Evolutionary conservation across 108 stramenopile genomes (phyloP).

Genomic region (Mediolabrus comicus): DNA sequence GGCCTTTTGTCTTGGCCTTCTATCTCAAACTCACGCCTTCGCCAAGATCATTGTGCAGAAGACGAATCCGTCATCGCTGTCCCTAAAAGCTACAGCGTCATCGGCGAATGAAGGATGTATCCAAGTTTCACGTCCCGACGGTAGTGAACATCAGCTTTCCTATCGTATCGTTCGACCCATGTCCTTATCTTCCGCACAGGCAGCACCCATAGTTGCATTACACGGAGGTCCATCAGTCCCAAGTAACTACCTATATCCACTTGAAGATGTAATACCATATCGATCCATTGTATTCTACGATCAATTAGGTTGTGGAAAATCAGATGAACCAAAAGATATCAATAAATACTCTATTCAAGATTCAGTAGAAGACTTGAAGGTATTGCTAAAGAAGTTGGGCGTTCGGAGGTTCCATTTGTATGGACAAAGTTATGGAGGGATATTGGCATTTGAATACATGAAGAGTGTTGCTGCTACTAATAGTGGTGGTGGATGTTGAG

Average conservation of each 20-base stretch:
- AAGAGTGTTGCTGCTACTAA: slow-evolving; percentile 26
- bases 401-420: slow-evolving; percentile 61
- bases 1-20: too few species aligned
- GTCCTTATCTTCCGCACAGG: slow-evolving; percentile 23
- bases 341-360: slow-evolving; percentile 45
- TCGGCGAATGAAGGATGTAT: slow-evolving; percentile 11
- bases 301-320: slow-evolving; percentile 69
- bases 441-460: slow-evolving; percentile 67
- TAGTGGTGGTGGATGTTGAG: neutral
- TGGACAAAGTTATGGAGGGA: slow-evolving; percentile 67
- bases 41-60: too few species aligned
- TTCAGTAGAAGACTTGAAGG: slow-evolving; percentile 51
- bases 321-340: slow-evolving; percentile 40
- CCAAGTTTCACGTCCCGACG: neutral
- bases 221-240: slow-evolving; percentile 77
- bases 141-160: slow-evolving; percentile 10
- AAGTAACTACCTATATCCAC: slow-evolving; percentile 59
- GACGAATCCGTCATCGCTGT: too few species aligned
- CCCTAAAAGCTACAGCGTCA: neutral
- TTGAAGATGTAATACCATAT: slow-evolving; percentile 52
- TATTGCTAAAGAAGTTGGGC: slow-evolving; percentile 44
- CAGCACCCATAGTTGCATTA: slow-evolving; percentile 56
- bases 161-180: slow-evolving; percentile 29
- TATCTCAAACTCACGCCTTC: neutral
- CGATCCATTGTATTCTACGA: slow-evolving; percentile 67